Conservation (phyloP, 345 rosid species). For the Eucalyptus tenuipes region DNA sequence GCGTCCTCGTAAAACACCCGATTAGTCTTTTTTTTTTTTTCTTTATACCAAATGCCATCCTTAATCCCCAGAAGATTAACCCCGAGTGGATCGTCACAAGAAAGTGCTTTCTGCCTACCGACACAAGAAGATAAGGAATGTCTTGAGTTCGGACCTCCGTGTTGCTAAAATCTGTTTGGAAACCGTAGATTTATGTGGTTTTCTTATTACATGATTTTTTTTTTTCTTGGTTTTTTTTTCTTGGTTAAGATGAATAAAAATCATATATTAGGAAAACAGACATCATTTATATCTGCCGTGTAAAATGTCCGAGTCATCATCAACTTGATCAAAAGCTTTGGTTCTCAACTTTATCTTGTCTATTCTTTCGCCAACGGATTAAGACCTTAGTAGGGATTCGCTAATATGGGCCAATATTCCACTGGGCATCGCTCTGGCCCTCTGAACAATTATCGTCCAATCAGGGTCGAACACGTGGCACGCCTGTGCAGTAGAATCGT, state of each 20-base stretch:
- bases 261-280: neutral
- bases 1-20: neutral
- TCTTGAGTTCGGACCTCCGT: neutral
- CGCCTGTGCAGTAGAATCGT: rapidly evolving
- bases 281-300: neutral
- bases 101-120: neutral
- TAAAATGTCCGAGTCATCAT: neutral
- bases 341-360: neutral
- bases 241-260: neutral
- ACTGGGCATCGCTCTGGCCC: neutral
- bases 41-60: neutral
- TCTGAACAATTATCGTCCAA: neutral
- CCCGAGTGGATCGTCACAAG: neutral
- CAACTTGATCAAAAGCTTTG: neutral
- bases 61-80: neutral
- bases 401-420: neutral
- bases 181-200: neutral
- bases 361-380: neutral
- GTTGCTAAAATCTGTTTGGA: neutral
- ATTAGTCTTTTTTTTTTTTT: rapidly evolving
- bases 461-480: neutral
- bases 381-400: neutral
- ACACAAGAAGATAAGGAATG: neutral
- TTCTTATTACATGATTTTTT: neutral
- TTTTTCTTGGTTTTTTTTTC: neutral